phyloP scores from a whole-genome alignment of 2,329 filamentous ascomycete species.

The Stemphylium beticola region DNA sequence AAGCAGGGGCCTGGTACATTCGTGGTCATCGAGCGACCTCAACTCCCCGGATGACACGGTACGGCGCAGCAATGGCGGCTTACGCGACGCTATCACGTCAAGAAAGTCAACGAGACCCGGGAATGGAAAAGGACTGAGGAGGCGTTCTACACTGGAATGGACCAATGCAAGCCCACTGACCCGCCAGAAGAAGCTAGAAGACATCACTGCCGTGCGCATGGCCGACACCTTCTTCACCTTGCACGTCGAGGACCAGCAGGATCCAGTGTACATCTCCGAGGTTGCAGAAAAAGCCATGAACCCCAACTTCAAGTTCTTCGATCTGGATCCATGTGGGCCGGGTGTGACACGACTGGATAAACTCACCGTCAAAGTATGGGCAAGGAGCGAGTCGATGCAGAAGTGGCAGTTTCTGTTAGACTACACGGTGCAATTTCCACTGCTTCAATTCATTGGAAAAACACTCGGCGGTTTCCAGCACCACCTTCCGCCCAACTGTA shows the following conservation, averaged over 20 bases:
- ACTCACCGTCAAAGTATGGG: slow-evolving; percentile 77
- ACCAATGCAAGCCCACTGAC: slow-evolving; percentile 62
- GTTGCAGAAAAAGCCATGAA: slow-evolving; percentile 81
- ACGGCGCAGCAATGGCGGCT: slow-evolving; percentile 30
- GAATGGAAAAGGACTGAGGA: slow-evolving; percentile 49
- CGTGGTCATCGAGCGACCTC: slow-evolving; percentile 65
- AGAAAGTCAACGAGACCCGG: slow-evolving; percentile 40
- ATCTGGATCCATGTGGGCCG: slow-evolving; percentile 69
- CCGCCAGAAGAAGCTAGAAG: slow-evolving; percentile 77
- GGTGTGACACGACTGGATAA: slow-evolving; percentile 68
- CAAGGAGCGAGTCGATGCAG: slow-evolving; percentile 60
- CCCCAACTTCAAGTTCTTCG: slow-evolving; percentile 86
- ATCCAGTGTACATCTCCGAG: slow-evolving; percentile 92
- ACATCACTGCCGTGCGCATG: slow-evolving; percentile 72
- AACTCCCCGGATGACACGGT: slow-evolving; percentile 34
- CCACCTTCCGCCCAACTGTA: slow-evolving; percentile 78
- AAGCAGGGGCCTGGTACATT: slow-evolving; percentile 59
- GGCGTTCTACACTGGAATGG: slow-evolving; percentile 69
- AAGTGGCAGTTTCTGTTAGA: slow-evolving; percentile 72
- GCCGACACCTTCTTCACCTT: slow-evolving; percentile 91
- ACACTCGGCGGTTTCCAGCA: slow-evolving; percentile 66
- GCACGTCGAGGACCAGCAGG: slow-evolving; percentile 67
- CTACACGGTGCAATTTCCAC: slow-evolving; percentile 71
- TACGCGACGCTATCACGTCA: slow-evolving; percentile 28
- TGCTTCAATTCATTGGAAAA: slow-evolving; percentile 79